These are phyloP conservation scores for Climacium dendroides DNA, from an alignment of 225 moss, liverwort and hornwort species.

Conservation along the genomic window DNA sequence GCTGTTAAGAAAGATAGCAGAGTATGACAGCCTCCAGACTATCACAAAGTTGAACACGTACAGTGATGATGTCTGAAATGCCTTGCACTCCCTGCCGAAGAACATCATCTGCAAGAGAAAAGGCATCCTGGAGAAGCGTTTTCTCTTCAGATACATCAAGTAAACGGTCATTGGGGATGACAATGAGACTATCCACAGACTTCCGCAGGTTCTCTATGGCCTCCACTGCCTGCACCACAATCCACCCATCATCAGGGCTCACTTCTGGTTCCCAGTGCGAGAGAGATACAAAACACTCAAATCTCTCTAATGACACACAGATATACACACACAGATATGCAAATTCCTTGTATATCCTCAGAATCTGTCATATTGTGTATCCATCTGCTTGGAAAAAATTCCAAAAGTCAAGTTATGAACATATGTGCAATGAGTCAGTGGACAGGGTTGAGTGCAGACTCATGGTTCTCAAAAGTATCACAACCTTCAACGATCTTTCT, in stretches of 20 bases:
- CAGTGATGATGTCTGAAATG: conserved; percentile 82
- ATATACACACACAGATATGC: background rate
- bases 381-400: background rate
- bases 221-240: conserved; percentile 43
- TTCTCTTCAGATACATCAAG: conserved; percentile 66
- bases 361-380: background rate
- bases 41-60: background rate
- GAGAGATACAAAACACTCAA: background rate
- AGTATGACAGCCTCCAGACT: background rate
- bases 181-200: conserved; percentile 75
- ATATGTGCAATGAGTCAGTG: background rate
- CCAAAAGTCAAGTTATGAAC: background rate
- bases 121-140: conserved; percentile 72
- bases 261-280: background rate
- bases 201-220: conserved; percentile 67
- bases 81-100: conserved; percentile 81
- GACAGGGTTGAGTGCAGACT: background rate
- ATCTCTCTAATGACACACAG: background rate
- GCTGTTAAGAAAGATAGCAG: background rate
- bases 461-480: background rate
- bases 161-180: conserved; percentile 76
- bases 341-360: background rate
- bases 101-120: conserved; percentile 78
- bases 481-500: background rate
- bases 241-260: background rate